Conservation (phyloP, 129 eudicot genomes). For the Artemisia tridentata region DNA sequence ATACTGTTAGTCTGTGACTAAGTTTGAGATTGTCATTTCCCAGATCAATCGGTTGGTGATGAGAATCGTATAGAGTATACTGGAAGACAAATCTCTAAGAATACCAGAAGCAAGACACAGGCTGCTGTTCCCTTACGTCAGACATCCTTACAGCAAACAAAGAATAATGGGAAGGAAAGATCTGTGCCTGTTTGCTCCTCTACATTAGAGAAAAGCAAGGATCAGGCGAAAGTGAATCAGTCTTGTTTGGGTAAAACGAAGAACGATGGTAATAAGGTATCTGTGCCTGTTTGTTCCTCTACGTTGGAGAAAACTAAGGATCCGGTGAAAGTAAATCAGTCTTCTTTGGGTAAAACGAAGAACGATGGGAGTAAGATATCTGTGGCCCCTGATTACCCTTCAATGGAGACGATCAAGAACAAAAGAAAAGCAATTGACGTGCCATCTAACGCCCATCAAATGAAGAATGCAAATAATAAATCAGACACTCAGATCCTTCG, state of each 20-base stretch:
- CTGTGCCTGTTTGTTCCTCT: constrained; percentile 20
- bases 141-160: constrained; percentile 6
- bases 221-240: constrained; percentile 26
- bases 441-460: constrained; percentile 13
- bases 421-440: constrained; percentile 23
- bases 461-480: constrained; percentile 4
- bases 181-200: constrained; percentile 24
- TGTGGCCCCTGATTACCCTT: background rate
- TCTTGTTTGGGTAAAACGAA: constrained; percentile 8
- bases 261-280: constrained; percentile 18
- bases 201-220: constrained; percentile 10
- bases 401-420: constrained; percentile 21
- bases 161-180: constrained; percentile 3
- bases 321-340: constrained; percentile 22
- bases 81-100: constrained; percentile 16
- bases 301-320: constrained; percentile 15
- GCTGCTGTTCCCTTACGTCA: constrained; percentile 19
- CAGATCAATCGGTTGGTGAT: constrained; percentile 23
- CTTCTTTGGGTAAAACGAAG: constrained; percentile 6
- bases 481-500: constrained; percentile 3
- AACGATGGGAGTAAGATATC: constrained; percentile 20
- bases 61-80: constrained; percentile 2
- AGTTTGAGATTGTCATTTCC: background rate
- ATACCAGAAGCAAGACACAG: constrained; percentile 19
- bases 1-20: constrained; percentile 1